Conservation (phyloP, 176 grass and related monocot species). For the Otatea glauca region DNA sequence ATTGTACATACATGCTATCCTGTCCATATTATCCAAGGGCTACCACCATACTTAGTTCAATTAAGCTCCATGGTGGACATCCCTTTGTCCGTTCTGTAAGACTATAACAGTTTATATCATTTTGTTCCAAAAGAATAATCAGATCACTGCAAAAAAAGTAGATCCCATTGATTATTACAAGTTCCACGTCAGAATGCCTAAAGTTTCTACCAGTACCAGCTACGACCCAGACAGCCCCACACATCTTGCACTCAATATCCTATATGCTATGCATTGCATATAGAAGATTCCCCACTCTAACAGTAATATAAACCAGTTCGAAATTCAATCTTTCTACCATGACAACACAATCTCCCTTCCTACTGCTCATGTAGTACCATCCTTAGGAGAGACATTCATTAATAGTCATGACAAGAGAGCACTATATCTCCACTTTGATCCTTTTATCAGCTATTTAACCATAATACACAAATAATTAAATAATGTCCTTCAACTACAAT, state of each 20-base stretch:
- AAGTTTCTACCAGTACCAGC: not conserved
- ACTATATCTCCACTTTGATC: not conserved
- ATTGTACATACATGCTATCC: not conserved
- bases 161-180: not conserved
- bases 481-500: constrained; percentile 20
- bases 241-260: not conserved
- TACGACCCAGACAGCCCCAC: not conserved
- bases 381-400: not conserved
- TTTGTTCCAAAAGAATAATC: constrained; percentile 17
- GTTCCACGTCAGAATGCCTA: not conserved
- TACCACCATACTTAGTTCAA: not conserved
- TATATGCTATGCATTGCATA: not conserved
- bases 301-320: not conserved
- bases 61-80: not conserved
- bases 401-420: constrained; percentile 22
- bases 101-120: not conserved
- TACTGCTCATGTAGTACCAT: not conserved
- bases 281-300: not conserved
- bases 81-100: not conserved
- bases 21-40: not conserved
- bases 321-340: not conserved
- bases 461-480: constrained; percentile 1
- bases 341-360: not conserved
- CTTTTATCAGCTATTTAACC: not conserved
- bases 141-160: constrained; percentile 8